These are phyloP conservation scores for Geranium rotundifolium DNA, from an alignment of 345 rosid species.

Conservation along the genomic window DNA sequence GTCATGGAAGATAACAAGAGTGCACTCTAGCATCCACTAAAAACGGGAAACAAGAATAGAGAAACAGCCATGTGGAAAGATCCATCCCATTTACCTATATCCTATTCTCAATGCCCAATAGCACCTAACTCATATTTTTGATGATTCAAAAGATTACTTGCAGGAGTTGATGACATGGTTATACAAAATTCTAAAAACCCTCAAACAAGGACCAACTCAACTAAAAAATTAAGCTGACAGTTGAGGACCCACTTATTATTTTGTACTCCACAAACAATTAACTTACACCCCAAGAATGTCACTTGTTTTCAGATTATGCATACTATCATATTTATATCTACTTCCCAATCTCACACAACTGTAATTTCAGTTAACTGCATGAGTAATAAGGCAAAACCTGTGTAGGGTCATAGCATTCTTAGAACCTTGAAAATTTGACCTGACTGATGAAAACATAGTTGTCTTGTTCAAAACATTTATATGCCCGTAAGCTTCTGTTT, in stretches of 20 bases:
- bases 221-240: neutral
- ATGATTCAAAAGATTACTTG: neutral
- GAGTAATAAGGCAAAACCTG: too few relatives aligned
- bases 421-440: too few relatives aligned
- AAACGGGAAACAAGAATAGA: neutral
- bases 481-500: neutral
- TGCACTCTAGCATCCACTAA: neutral
- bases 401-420: too few relatives aligned
- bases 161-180: neutral
- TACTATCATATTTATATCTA: too few relatives aligned
- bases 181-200: too few relatives aligned
- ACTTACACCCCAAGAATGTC: too few relatives aligned
- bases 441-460: too few relatives aligned
- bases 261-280: neutral
- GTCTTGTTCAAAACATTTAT: too few relatives aligned
- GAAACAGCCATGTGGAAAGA: neutral
- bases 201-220: neutral
- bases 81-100: neutral
- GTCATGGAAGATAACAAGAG: neutral
- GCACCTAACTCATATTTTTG: neutral
- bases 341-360: too few relatives aligned
- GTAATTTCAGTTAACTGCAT: too few relatives aligned
- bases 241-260: neutral
- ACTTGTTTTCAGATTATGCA: too few relatives aligned
- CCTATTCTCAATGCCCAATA: neutral